A percentile compares a stretch with the other conserved stretches of the same genome.
phyloP scores from a whole-genome alignment of 768 basidiomycete species.

The Mycena capillaripes region DNA sequence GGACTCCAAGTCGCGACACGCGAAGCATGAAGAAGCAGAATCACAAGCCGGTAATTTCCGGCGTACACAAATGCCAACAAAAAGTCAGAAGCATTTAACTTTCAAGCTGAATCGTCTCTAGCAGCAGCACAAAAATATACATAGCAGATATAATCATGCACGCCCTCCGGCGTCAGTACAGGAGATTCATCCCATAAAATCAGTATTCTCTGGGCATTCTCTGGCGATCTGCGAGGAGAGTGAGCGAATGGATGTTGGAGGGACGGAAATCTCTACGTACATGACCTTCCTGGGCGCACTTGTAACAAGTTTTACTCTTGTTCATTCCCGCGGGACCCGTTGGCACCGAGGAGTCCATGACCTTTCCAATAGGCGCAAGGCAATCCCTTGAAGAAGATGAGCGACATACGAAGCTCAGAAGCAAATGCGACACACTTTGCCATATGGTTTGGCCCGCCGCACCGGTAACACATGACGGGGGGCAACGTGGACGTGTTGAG shows the following conservation, averaged over 20 bases:
- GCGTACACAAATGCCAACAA: slow-evolving; percentile 1
- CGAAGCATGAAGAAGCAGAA: slow-evolving; percentile 14
- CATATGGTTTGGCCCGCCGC: slow-evolving; percentile 91
- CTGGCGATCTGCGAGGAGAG: slow-evolving; percentile 65
- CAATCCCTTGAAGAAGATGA: slow-evolving; percentile 71
- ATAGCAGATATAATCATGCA: slow-evolving; percentile 19
- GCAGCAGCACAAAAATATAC: slow-evolving; percentile 2
- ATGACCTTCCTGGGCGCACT: slow-evolving; percentile 90
- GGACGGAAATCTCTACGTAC: slow-evolving; percentile 58
- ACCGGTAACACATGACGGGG: slow-evolving; percentile 91
- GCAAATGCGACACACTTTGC: slow-evolving; percentile 65
- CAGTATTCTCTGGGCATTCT: slow-evolving; percentile 72
- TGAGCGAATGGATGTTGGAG: not conserved
- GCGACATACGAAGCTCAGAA: slow-evolving; percentile 20
- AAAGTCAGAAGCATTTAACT: not conserved
- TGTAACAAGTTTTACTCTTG: slow-evolving; percentile 86
- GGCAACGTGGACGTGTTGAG: slow-evolving; percentile 84
- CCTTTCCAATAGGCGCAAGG: slow-evolving; percentile 76
- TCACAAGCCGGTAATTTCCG: not conserved
- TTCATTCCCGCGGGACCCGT: slow-evolving; percentile 60
- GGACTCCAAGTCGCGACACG: slow-evolving; percentile 24
- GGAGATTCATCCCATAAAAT: slow-evolving; percentile 60
- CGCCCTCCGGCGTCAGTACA: slow-evolving; percentile 19
- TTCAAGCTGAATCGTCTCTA: not conserved
- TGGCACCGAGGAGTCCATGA: slow-evolving; percentile 57